phyloP scores from a whole-genome alignment of 192 early-diverging fungal genomes.

The Gaertneriomyces sp. region DNA sequence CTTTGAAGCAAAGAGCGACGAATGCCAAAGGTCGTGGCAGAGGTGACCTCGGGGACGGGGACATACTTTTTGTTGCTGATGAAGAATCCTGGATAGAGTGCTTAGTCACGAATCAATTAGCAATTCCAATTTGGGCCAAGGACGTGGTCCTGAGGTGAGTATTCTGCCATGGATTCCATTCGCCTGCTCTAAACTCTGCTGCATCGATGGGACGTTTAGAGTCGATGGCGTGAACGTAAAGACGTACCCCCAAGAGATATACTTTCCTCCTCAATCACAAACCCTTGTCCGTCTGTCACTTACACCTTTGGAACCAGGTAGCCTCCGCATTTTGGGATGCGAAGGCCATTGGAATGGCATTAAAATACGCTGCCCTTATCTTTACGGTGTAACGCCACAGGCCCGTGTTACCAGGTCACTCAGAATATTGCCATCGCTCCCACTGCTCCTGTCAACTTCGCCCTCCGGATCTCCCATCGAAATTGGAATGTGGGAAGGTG shows the following conservation, averaged over 20 bases:
- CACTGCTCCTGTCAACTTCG: not conserved
- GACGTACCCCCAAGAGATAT: constrained; percentile 49
- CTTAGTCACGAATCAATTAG: constrained; percentile 70
- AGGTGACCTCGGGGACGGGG: constrained; percentile 25
- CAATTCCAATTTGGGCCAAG: constrained; percentile 74
- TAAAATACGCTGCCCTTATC: constrained; percentile 37
- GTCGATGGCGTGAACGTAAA: constrained; percentile 60
- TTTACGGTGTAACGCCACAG: constrained; percentile 40
- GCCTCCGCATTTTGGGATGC: constrained; percentile 62
- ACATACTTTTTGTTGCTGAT: constrained; percentile 55
- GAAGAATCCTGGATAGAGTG: constrained; percentile 71
- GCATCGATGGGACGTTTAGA: constrained; percentile 11
- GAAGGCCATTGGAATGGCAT: constrained; percentile 56
- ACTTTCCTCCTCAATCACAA: constrained; percentile 60
- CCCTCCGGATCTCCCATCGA: constrained; percentile 37
- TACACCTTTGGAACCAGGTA: constrained; percentile 56
- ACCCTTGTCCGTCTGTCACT: constrained; percentile 65
- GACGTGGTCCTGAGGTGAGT: constrained; percentile 55
- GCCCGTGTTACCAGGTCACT: no score
- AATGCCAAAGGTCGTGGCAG: constrained; percentile 43
- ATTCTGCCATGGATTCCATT: not conserved
- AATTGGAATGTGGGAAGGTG: constrained; percentile 14
- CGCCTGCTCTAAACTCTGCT: not conserved
- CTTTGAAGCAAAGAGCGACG: not conserved
- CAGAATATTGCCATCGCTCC: no score